Evolutionary conservation across 75 land plant species (phyloP), one percentile per base, ranked within the genome.

Genomic region (Pseudotsuga menziesii): DNA sequence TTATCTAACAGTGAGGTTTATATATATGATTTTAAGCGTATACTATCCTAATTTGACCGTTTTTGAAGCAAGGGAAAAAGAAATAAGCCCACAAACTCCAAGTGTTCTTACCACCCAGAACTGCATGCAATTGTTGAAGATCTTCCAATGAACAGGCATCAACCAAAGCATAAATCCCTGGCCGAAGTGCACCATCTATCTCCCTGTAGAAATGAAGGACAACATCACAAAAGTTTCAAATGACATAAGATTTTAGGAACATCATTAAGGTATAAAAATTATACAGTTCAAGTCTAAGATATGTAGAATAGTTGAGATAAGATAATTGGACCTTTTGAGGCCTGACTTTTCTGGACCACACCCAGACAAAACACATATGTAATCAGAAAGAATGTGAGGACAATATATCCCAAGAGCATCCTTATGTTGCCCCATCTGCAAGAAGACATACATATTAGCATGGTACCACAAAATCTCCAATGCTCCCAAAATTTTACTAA

Each of bases 101-200:
- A 59, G 56, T 22, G 16, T 19, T n/a, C 89, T 80, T 75, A 94
- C 99, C 99, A 82, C 90, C 94, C 62, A 96, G 81, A 57, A 81
- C 84, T 58, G 90, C 90, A 77, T 96, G 99, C 77, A 96, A 86
- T 67, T 89, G 88, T 82, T 96, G 97, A 71, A 96, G 90, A 77
- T 96, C 93, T 61, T 84, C 79, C 20, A 87, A 62, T 61, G 93
- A 94, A 74, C 97, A 91, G 29, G 87, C 86, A 88, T 95, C 92
- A n/a, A 96, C 82, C 78, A 96, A 78, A 26, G 97, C 94, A 85
- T 83, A 96, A 9, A 90, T 81, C 48, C 99, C 99, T 7, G 99
- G 91, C 58, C 86, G 83, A 80, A 96, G 76, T 57, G 90, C 89
- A 55, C 86, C 93, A 75, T 94, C 94, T 58, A 96, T 82, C 74